These are phyloP conservation scores for Tausonia pullulans DNA, from an alignment of 1,284 basidiomycete genomes.

Conservation along the genomic window DNA sequence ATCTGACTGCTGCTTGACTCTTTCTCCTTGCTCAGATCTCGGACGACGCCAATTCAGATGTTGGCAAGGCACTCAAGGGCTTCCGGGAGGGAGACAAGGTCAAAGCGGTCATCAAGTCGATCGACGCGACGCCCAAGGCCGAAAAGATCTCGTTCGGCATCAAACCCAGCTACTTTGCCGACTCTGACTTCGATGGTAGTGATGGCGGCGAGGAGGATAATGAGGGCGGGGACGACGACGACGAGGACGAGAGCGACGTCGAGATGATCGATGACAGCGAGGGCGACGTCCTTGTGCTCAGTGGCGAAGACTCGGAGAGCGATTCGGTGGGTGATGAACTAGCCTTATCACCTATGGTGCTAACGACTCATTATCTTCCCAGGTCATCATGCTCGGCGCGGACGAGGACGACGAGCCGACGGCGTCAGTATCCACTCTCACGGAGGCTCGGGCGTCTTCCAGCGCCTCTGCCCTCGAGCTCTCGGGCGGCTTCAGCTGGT, in stretches of 20 bases:
- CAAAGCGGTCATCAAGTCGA: conserved; percentile 56
- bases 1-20: not conserved
- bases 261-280: conserved; percentile 25
- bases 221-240: conserved; percentile 25
- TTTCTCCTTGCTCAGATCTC: conserved; percentile 1
- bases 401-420: conserved; percentile 7
- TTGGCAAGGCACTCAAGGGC: conserved; percentile 15
- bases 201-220: conserved; percentile 29
- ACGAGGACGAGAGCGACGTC: conserved; percentile 29
- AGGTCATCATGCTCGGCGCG: conserved; percentile 14
- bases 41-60: conserved; percentile 8
- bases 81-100: conserved; percentile 60
- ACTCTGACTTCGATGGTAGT: conserved; percentile 27
- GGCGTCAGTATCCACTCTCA: conserved; percentile 3
- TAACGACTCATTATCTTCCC: not conserved
- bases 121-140: conserved; percentile 49
- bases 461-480: conserved; percentile 29
- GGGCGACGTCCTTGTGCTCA: conserved; percentile 18
- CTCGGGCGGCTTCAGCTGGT: conserved; percentile 43
- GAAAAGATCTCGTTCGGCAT: conserved; percentile 66
- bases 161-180: conserved; percentile 52
- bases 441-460: conserved; percentile 10
- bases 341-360: conserved; percentile 10
- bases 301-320: conserved; percentile 22
- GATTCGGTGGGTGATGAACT: conserved; percentile 12